These are phyloP conservation scores for Parsonsia alboflavescens DNA, from an alignment of 257 asterid species.

Conservation along the genomic window DNA sequence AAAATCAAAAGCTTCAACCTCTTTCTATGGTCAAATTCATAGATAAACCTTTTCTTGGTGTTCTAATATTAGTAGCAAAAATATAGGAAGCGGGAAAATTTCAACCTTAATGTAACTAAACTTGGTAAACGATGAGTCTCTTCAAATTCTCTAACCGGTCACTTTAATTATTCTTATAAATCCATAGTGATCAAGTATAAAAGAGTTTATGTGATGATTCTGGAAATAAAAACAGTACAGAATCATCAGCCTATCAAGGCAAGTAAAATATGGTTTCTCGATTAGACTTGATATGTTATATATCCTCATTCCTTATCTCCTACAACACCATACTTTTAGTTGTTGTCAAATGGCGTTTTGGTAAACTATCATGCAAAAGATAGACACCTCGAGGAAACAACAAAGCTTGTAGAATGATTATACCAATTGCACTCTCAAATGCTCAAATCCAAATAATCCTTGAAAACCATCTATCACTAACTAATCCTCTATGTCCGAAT, in stretches of 20 bases:
- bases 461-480: slow-evolving; percentile 81
- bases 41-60: neutral
- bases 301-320: neutral
- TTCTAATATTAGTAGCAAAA: neutral
- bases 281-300: neutral
- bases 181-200: neutral
- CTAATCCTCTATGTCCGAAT: slow-evolving; percentile 66
- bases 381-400: neutral
- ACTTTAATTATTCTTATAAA: neutral
- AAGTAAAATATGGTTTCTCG: neutral
- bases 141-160: neutral
- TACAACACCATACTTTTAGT: neutral
- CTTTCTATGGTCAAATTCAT: neutral
- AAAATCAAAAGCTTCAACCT: neutral
- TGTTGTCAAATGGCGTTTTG: neutral
- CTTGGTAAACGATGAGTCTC: neutral
- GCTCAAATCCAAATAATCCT: slow-evolving; percentile 80
- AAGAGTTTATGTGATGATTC: neutral
- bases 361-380: neutral
- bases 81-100: neutral
- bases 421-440: slow-evolving; percentile 85
- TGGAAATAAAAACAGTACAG: neutral
- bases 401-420: slow-evolving; percentile 1
- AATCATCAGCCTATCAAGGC: neutral
- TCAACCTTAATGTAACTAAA: neutral